These are phyloP conservation scores for Arxiozyma telluris DNA, from an alignment of 1,139 yeast species.

Conservation along the genomic window DNA sequence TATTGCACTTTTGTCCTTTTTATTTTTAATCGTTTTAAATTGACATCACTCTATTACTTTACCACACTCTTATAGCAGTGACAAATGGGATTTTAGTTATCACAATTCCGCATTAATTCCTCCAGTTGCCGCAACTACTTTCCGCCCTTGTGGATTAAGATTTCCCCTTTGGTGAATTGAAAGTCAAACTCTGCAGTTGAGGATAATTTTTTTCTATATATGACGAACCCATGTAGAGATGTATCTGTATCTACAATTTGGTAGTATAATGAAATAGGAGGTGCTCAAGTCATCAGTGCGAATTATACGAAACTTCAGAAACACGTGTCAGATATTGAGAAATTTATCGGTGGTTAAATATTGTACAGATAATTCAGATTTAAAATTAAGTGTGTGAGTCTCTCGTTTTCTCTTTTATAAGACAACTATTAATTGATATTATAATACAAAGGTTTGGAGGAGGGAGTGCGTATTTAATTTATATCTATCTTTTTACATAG, in stretches of 20 bases:
- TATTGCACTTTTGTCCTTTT: too few relatives aligned
- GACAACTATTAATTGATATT: too few relatives aligned
- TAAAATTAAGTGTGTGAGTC: too few relatives aligned
- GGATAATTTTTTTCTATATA: not conserved
- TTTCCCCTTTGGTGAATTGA: not conserved
- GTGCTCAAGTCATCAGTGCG: not conserved
- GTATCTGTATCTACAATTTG: too few relatives aligned
- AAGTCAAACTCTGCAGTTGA: not conserved
- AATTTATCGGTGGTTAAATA: too few relatives aligned
- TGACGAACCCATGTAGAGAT: not conserved
- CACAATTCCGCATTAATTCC: not conserved
- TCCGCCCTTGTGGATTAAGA: not conserved
- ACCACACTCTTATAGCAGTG: not conserved
- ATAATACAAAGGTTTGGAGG: not conserved
- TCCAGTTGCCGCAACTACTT: not conserved
- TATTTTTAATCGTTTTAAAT: too few relatives aligned
- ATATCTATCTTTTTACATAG: not conserved
- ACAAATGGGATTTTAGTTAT: too few relatives aligned
- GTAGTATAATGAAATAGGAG: not conserved
- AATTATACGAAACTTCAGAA: too few relatives aligned
- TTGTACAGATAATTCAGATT: too few relatives aligned
- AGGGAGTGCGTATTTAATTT: not conserved
- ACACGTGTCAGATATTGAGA: not conserved
- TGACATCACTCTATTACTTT: too few relatives aligned
- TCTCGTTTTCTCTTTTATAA: not conserved